These are phyloP conservation scores for Cladosporium colombiae DNA, from an alignment of 2,329 filamentous ascomycete species.

Conservation along the genomic window DNA sequence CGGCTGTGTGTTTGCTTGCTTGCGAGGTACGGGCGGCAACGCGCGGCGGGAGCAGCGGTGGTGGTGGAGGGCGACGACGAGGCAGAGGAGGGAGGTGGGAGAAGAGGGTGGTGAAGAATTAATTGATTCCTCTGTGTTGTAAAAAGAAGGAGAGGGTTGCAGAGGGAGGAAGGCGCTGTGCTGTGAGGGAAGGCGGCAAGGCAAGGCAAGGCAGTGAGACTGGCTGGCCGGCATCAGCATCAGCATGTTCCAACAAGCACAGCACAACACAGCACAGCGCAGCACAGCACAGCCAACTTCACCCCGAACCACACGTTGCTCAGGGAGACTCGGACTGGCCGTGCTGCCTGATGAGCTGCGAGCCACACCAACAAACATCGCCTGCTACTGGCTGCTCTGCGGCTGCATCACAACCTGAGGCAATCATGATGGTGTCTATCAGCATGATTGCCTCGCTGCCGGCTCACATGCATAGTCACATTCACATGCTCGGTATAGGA, in stretches of 20 bases:
- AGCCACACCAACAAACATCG: neutral
- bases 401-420: neutral
- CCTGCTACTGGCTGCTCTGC: neutral
- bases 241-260: constrained; percentile 5
- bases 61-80: neutral
- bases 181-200: neutral
- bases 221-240: constrained; percentile 1
- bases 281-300: neutral
- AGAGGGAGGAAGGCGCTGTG: neutral
- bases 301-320: neutral
- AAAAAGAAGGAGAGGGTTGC: neutral
- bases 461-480: neutral
- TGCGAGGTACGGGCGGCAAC: neutral
- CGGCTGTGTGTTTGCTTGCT: constrained; percentile 17
- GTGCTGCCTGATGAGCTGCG: neutral
- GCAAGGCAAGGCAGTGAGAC: neutral
- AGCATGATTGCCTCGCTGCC: neutral
- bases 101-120: neutral
- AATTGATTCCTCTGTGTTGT: neutral
- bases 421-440: neutral
- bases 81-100: neutral
- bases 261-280: no score
- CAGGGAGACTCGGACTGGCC: constrained; percentile 13
- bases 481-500: neutral
- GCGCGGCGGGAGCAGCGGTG: neutral